Base-by-base conservation (phyloP, 768 basidiomycete genomes). In the Gyrodon lividus region DNA sequence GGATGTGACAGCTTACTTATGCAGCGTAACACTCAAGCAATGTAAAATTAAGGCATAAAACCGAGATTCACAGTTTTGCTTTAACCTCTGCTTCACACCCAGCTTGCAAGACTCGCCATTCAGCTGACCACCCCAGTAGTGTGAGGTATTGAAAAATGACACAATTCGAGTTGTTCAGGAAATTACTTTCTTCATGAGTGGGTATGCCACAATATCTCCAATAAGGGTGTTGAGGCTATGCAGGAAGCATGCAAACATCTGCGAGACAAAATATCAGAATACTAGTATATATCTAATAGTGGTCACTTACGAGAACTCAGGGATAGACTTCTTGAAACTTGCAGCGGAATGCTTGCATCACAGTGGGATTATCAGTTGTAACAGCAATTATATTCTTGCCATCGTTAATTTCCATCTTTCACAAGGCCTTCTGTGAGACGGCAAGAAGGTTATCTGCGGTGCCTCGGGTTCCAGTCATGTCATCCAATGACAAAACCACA, bases 51-150 rank as follows among this genome's bases (percentile, higher is more conserved):
- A 53, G 3, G 63, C 59, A 54, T 69, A 67, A 40, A 54, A 67
- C 0, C 41, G 33, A 2, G 60, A 58, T 37, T 68, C 65, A 24
- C 55, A 61, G 31, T 67, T 62, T 33, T 57, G 60, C 35, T 64
- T 64, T 12, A 67, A 31, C 0, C 22, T 23, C 2, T 50, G 56
- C 3, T 43, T 60, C 2, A 70, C 33, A 1, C 51, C 34, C 2
- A 46, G 39, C 19, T 43, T 31, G 42, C 39, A 52, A 0, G 64
- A 61, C 19, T 59, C 54, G 0, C 23, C 16, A 26, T 63, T 51
- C 0, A 68, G 55, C 46, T 70, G 68, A 1, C 65, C 67, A 26
- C 64, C 66, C 64, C 67, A 69, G 43, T 66, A 69, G 30, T 70
- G 69, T 0, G 68, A 69, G 1, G 37, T 19, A 19, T 54, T 61